Conservation (phyloP, 2,329 filamentous ascomycete species). For the Fusarium udum region DNA sequence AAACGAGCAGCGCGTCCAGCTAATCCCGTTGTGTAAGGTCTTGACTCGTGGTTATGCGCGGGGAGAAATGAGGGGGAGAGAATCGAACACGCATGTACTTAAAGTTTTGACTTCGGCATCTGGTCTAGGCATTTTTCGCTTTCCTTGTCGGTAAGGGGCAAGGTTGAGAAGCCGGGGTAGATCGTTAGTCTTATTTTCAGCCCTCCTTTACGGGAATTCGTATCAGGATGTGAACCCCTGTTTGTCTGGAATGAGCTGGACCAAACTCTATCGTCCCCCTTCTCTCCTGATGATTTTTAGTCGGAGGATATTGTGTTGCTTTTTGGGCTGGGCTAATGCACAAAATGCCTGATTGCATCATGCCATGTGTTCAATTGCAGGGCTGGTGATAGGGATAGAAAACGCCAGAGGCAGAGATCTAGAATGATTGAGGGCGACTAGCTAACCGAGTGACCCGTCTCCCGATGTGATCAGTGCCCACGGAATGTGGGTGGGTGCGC, state of each 20-base stretch:
- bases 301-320: neutral
- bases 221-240: neutral
- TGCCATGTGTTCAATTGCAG: neutral
- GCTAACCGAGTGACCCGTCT: neutral
- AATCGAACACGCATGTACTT: neutral
- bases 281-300: neutral
- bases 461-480: neutral
- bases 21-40: neutral
- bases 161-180: neutral
- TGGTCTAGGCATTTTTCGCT: neutral
- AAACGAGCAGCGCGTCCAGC: neutral
- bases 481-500: neutral
- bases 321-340: neutral
- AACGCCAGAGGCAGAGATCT: neutral
- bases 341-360: neutral
- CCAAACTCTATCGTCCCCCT: neutral
- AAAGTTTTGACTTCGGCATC: constrained; percentile 1
- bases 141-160: neutral
- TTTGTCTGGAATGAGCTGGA: neutral
- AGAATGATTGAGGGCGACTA: neutral
- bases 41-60: neutral
- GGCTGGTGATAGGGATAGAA: neutral
- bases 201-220: neutral
- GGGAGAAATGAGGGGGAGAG: neutral
- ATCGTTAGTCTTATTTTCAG: neutral